A percentile compares a stretch with the other conserved stretches of the same genome.
phyloP scores from a whole-genome alignment of 2,329 filamentous ascomycete species.

The Beauveria australis region DNA sequence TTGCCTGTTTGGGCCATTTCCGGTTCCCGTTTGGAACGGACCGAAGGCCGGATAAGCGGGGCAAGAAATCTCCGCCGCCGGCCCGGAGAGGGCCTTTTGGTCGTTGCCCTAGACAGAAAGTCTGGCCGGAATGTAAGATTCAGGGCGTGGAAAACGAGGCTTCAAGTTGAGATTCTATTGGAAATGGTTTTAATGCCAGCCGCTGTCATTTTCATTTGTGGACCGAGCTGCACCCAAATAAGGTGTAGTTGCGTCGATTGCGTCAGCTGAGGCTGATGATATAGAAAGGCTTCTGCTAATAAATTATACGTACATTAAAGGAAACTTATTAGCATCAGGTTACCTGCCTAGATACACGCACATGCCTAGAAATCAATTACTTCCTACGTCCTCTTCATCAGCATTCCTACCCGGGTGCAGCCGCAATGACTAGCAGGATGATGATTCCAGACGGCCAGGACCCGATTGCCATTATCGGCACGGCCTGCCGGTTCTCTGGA shows the following conservation, averaged over 20 bases:
- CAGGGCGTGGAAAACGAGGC: neutral
- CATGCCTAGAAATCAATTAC: neutral
- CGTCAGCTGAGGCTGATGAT: neutral
- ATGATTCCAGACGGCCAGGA: neutral
- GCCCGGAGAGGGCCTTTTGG: neutral
- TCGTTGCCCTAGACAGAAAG: neutral
- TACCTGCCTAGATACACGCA: neutral
- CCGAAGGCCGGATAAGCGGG: neutral
- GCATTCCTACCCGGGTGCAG: neutral
- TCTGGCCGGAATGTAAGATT: neutral
- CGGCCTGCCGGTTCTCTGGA: slow-evolving; percentile 4
- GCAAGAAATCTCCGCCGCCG: neutral
- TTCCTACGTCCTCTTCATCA: neutral
- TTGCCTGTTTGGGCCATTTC: neutral
- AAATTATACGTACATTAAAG: neutral
- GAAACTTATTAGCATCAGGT: neutral
- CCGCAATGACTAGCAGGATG: neutral
- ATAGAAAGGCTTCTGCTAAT: neutral
- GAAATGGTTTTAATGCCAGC: neutral
- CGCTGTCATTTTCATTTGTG: neutral
- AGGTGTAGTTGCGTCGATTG: neutral
- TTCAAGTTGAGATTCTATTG: neutral
- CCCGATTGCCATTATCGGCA: slow-evolving; percentile 7
- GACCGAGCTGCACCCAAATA: neutral
- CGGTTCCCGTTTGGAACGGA: neutral